Percentiles rank a stretch among this genome's conserved stretches.
Evolutionary conservation across 2,329 filamentous ascomycete species (phyloP).

Genomic region (Drechslerella dactyloides): DNA sequence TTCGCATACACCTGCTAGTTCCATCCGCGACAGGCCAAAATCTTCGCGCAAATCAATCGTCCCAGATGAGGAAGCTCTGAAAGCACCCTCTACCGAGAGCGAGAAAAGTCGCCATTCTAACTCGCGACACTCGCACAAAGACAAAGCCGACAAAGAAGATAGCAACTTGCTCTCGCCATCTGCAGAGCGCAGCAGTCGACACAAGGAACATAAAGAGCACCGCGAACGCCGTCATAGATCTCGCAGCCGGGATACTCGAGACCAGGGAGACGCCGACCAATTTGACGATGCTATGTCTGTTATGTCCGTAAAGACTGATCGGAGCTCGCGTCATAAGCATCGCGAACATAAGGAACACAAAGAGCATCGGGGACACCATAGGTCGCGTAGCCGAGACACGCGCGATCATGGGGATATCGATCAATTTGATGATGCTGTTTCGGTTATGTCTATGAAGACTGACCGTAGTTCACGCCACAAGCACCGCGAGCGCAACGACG

Average conservation of each 20-base stretch:
- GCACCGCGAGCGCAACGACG: slow-evolving; percentile 35
- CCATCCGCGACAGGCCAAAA: slow-evolving; percentile 33
- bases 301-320: slow-evolving; percentile 33
- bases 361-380: slow-evolving; percentile 37
- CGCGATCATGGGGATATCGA: slow-evolving; percentile 29
- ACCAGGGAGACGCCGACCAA: slow-evolving; percentile 29
- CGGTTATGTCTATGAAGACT: slow-evolving; percentile 31
- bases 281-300: slow-evolving; percentile 43
- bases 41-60: slow-evolving; percentile 44
- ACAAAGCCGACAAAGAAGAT: slow-evolving; percentile 18
- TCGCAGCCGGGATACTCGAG: slow-evolving; percentile 34
- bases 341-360: slow-evolving; percentile 35
- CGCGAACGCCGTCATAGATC: slow-evolving; percentile 43
- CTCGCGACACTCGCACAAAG: slow-evolving; percentile 41
- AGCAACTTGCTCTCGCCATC: slow-evolving; percentile 29
- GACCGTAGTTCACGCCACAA: slow-evolving; percentile 40
- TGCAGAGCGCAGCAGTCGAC: slow-evolving; percentile 28
- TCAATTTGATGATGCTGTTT: slow-evolving; percentile 39
- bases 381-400: slow-evolving; percentile 36
- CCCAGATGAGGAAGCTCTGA: slow-evolving; percentile 21
- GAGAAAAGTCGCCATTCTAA: slow-evolving; percentile 33
- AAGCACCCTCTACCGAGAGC: slow-evolving; percentile 12
- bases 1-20: slow-evolving; percentile 39
- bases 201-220: slow-evolving; percentile 36
- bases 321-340: slow-evolving; percentile 38